phyloP scores from a whole-genome alignment of 345 rosid species.

The Trapa bicornis region DNA sequence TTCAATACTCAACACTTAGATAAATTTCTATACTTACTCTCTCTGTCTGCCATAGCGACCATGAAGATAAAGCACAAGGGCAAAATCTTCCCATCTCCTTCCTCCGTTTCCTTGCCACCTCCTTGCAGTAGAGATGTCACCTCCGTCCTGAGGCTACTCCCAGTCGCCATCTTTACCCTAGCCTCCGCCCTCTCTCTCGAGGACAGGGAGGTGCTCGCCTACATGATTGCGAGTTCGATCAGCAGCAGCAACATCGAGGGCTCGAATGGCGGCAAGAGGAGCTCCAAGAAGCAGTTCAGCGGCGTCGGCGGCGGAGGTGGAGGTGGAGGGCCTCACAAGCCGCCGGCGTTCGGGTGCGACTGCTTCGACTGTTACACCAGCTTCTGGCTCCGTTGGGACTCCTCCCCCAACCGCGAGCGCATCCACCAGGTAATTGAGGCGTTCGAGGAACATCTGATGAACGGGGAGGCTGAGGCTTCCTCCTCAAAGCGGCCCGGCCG shows the following conservation, averaged over 20 bases:
- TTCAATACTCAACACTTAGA: too few relatives aligned
- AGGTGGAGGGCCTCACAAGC: conserved; percentile 14
- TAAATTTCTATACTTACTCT: too few relatives aligned
- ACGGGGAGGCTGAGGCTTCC: conserved; percentile 27
- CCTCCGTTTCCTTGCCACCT: conserved; percentile 12
- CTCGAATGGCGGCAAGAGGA: conserved; percentile 15
- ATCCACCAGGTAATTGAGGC: conserved; percentile 77
- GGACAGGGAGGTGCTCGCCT: conserved; percentile 85
- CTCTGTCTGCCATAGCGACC: too few relatives aligned
- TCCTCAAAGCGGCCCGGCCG: conserved; percentile 16
- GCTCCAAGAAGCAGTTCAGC: conserved; percentile 20
- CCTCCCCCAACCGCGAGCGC: conserved; percentile 69
- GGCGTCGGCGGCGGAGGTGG: conserved; percentile 2
- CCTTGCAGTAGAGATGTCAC: conserved; percentile 24
- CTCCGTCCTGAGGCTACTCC: conserved; percentile 52
- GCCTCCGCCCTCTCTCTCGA: conserved; percentile 50
- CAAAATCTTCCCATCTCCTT: conserved; percentile 55
- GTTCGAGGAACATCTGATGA: conserved; percentile 54
- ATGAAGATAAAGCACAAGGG: conserved; percentile 88
- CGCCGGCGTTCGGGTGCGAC: conserved; percentile 54
- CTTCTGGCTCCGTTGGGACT: conserved; percentile 92
- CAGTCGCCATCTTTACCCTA: conserved; percentile 56
- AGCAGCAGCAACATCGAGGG: conserved; percentile 19
- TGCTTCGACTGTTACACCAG: conserved; percentile 81
- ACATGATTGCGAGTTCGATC: conserved; percentile 59